Percentiles rank a stretch among this genome's conserved stretches.
These are phyloP conservation scores for Bolboschoenoplectus hybrid DNA, from an alignment of 202 grass and related monocot genomes.

Conservation along the genomic window DNA sequence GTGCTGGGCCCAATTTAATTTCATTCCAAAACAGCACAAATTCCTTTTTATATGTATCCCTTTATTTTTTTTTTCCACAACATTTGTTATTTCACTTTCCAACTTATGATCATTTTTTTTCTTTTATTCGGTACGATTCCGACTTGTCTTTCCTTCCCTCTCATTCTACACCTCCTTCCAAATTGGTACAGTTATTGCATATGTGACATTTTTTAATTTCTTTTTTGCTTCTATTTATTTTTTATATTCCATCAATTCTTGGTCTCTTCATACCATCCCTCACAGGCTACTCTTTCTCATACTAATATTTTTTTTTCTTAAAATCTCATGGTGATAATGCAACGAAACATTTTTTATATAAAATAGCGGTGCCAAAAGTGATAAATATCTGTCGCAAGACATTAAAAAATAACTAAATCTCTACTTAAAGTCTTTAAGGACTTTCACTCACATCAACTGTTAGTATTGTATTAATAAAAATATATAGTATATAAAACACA, in stretches of 20 bases:
- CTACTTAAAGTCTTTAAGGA: no score
- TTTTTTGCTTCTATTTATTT: neutral
- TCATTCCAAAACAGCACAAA: neutral
- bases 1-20: neutral
- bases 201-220: neutral
- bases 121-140: neutral
- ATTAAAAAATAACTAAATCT: no score
- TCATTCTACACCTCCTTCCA: neutral
- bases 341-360: no score
- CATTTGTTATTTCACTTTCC: neutral
- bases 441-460: no score
- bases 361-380: no score
- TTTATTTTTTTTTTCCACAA: neutral
- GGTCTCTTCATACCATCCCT: neutral
- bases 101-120: neutral
- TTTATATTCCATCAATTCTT: neutral
- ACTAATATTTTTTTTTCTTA: no score
- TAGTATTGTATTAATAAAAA: no score
- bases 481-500: no score
- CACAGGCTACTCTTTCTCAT: no score
- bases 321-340: no score
- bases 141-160: neutral
- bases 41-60: neutral
- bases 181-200: neutral
- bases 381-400: no score